Evolutionary conservation across 306 rosid species (phyloP).

Genomic region (Vigna reflexopilosa): DNA sequence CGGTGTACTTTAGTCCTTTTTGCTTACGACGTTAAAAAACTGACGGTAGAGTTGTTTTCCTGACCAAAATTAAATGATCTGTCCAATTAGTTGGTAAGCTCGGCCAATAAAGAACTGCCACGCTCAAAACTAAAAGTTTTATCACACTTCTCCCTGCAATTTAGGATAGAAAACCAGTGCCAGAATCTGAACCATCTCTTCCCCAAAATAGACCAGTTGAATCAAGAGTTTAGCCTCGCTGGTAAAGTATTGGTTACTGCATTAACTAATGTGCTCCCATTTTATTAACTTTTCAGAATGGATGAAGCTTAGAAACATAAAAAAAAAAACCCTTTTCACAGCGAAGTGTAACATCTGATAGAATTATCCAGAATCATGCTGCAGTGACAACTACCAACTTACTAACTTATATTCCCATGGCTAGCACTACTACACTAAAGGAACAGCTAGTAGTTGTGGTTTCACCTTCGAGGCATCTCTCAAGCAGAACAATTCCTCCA

Average conservation of each 20-base stretch:
- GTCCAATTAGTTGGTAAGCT: too few relatives aligned
- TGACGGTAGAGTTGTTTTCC: too few relatives aligned
- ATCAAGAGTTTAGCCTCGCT: slow-evolving; percentile 81
- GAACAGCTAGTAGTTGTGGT: slow-evolving; percentile 47
- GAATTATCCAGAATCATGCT: slow-evolving; percentile 48
- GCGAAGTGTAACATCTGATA: slow-evolving; percentile 56
- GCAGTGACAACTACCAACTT: slow-evolving; percentile 50
- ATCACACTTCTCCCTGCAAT: slow-evolving; percentile 45
- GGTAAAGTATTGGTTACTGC: slow-evolving; percentile 34
- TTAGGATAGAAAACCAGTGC: slow-evolving; percentile 74
- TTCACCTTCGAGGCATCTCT: slow-evolving; percentile 45
- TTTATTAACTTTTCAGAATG: slow-evolving; percentile 69
- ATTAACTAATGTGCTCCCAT: slow-evolving; percentile 48
- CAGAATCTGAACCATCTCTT: slow-evolving; percentile 65
- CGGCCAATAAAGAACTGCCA: too few relatives aligned
- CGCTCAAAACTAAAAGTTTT: too few relatives aligned
- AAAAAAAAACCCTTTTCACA: slow-evolving; percentile 74
- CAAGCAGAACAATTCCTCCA: slow-evolving; percentile 39
- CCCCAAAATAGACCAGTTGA: slow-evolving; percentile 92
- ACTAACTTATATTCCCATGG: slow-evolving; percentile 52
- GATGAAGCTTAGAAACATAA: slow-evolving; percentile 69
- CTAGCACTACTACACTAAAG: slow-evolving; percentile 39
- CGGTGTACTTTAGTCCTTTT: too few relatives aligned
- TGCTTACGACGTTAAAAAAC: too few relatives aligned
- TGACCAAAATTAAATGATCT: too few relatives aligned